A percentile compares a stretch with the other conserved stretches of the same genome.
phyloP scores from a whole-genome alignment of 2,329 filamentous ascomycete genomes.

The Cordyceps javanica region DNA sequence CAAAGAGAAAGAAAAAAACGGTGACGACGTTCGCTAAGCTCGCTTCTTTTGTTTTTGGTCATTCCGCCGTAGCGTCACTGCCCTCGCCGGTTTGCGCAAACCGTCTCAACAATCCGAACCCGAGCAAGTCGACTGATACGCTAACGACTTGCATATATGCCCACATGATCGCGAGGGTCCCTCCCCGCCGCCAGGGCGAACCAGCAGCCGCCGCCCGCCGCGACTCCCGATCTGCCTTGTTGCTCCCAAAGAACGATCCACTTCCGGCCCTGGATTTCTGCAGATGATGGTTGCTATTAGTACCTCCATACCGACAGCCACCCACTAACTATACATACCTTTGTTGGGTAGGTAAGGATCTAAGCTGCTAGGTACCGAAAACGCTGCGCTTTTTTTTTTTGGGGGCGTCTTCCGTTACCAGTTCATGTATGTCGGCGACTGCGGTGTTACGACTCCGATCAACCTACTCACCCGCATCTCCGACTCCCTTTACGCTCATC shows the following conservation, averaged over 20 bases:
- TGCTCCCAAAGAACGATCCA: not conserved
- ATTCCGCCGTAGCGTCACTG: not conserved
- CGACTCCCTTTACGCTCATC: not conserved
- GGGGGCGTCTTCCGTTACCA: not conserved
- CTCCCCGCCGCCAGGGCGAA: not conserved
- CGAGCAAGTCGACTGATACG: too few relatives aligned
- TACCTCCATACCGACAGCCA: too few relatives aligned
- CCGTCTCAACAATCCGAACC: not conserved
- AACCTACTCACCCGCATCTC: not conserved
- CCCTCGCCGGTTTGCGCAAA: constrained; percentile 1
- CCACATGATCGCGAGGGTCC: constrained; percentile 8
- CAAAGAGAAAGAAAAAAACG: not conserved
- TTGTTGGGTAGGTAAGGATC: not conserved
- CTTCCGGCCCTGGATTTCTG: constrained; percentile 1
- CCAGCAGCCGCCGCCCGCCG: not conserved
- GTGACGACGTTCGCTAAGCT: too few relatives aligned
- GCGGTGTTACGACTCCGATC: constrained; percentile 4
- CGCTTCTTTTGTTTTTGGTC: not conserved
- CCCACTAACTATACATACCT: too few relatives aligned
- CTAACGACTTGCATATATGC: not conserved
- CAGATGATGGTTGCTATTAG: too few relatives aligned
- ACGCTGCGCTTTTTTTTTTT: not conserved
- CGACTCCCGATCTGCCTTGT: not conserved
- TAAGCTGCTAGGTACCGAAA: not conserved
- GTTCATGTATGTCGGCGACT: constrained; percentile 3